A percentile compares a stretch with the other conserved stretches of the same genome.
Evolutionary conservation across 257 asterid species (phyloP).

Genomic region (Scutellaria barbata): DNA sequence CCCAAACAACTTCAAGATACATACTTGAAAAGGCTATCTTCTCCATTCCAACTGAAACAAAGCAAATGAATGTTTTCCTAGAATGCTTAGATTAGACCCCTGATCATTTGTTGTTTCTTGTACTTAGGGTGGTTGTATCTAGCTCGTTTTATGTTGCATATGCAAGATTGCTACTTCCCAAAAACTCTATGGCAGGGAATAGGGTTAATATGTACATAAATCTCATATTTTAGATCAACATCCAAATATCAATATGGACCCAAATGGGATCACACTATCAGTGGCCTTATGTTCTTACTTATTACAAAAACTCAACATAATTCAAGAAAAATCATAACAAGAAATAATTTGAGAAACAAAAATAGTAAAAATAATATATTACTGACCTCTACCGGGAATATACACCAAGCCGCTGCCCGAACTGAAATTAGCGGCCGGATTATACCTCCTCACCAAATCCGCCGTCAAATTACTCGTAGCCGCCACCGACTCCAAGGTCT

Average conservation of each 20-base stretch:
- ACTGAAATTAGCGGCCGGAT: slow-evolving; percentile 57
- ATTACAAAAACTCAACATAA: not conserved
- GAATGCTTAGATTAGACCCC: not conserved
- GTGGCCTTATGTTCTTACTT: not conserved
- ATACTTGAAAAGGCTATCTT: not conserved
- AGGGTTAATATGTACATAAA: not conserved
- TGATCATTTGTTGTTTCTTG: not conserved
- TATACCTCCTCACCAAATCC: slow-evolving; percentile 56
- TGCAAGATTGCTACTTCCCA: not conserved
- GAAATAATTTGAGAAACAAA: not conserved
- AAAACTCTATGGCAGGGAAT: not conserved
- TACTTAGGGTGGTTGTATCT: slow-evolving; percentile 5
- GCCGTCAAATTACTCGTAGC: slow-evolving; percentile 49
- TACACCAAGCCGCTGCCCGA: slow-evolving; percentile 58
- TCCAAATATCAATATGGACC: slow-evolving; percentile 1
- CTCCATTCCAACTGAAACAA: slow-evolving; percentile 9
- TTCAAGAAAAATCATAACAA: not conserved
- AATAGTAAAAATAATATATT: not conserved
- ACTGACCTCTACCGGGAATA: slow-evolving; percentile 80
- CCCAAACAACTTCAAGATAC: not conserved
- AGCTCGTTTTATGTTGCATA: slow-evolving; percentile 1
- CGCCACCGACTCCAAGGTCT: slow-evolving; percentile 59
- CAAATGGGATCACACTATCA: not conserved
- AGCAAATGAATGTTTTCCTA: not conserved
- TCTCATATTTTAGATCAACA: not conserved